Percentiles rank a stretch among this genome's conserved stretches.
Conservation (phyloP, 768 basidiomycete genomes). For the Lentinus tigrinus region DNA sequence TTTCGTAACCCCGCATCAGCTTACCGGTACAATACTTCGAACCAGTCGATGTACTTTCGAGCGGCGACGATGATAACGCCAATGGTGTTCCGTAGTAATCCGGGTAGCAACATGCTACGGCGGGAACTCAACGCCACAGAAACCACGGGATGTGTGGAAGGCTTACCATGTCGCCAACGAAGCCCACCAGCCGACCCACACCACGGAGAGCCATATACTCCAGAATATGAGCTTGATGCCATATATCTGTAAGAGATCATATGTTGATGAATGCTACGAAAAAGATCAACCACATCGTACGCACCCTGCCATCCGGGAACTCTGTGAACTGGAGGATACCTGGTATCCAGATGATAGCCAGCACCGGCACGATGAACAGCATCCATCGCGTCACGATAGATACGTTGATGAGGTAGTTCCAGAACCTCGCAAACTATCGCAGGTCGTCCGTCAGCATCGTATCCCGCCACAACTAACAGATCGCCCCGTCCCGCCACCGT, state of each 20-base stretch:
- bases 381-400: conserved; percentile 82
- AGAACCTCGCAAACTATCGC: conserved; percentile 58
- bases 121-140: not conserved
- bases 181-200: conserved; percentile 86
- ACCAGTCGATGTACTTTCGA: conserved; percentile 79
- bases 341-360: conserved; percentile 69
- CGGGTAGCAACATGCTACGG: conserved; percentile 42
- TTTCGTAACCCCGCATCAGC: not conserved
- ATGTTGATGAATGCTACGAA: not conserved
- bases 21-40: conserved; percentile 61
- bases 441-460: not conserved
- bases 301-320: conserved; percentile 49
- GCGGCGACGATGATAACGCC: conserved; percentile 72
- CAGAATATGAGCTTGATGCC: conserved; percentile 66
- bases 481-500: no score
- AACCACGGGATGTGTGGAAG: not conserved
- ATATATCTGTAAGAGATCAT: conserved; percentile 45
- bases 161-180: conserved; percentile 64
- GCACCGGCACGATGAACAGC: conserved; percentile 72
- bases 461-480: not conserved
- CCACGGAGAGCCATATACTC: conserved; percentile 81
- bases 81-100: conserved; percentile 57
- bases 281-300: conserved; percentile 18
- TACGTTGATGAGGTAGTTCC: conserved; percentile 71
- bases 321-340: conserved; percentile 65